Base-by-base conservation (phyloP, 73 alveolate genomes). In the Diophrys sp. region DNA sequence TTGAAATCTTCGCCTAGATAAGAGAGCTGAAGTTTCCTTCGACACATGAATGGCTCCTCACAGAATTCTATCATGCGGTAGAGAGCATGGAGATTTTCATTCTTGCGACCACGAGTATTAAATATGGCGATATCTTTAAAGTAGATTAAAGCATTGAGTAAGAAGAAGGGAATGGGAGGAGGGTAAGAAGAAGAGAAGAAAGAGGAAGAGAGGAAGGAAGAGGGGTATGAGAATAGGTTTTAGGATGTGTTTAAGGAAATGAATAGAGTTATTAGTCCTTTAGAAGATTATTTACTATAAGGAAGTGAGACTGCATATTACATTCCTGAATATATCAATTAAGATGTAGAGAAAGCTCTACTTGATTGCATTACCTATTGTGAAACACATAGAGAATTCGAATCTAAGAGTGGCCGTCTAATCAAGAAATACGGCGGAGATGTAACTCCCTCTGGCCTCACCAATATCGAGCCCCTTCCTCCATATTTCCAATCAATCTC, bases 341-440 rank as follows among this genome's bases (percentile, higher is more conserved):
- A 78, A 78, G 81, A 77, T 23, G 53, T 55, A 54, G 87, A 84
- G 26, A 54, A 78, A 28, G 33, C 56, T 18, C 29, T 84, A 30
- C 23, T 84, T 2, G 56, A 84, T 24, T 77, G 83, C 66, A 67
- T 84, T 1, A 23, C 8, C 29, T n/a, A 75, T 56, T 30, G 70
- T 26, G 87, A 84, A 27, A 26, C 68, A 27, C 77, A 69, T 30
- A 72, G 70, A 14, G 78, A 85, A 83, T 66, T 30, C 31, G 82
- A 84, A 56, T 32, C 77, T 54, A 79, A 79, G 56, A 73, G 87
- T 26, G 78, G 88, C 0, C 44, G 92, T 25, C 73, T 79, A 1
- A 67, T 84, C 18, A 84, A 84, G 29, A 84, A 83, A 72, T 78
- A 70, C 77, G 92, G 92, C 1, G 92, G 92, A 0, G 92, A 84